phyloP scores from a whole-genome alignment of 192 early-diverging fungal genomes.

The Umbelopsis isabellina region DNA sequence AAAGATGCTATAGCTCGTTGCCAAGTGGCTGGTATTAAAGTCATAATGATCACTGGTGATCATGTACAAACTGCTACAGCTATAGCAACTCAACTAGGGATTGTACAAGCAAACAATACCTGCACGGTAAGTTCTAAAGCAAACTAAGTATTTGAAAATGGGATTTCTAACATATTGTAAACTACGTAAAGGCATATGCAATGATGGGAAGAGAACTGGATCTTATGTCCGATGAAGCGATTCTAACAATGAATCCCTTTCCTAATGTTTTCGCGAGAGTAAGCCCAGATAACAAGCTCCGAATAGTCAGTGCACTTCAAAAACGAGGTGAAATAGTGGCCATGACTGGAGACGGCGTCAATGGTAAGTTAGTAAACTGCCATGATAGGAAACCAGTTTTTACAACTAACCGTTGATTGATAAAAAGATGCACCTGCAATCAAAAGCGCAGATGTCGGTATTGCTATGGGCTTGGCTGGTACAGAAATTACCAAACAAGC shows the following conservation, averaged over 20 bases:
- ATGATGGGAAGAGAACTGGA: constrained; percentile 92
- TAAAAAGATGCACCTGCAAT: constrained; percentile 88
- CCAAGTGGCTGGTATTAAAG: constrained; percentile 91
- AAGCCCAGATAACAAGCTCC: constrained; percentile 95
- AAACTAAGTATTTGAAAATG: too few species aligned
- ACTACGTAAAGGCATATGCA: constrained; percentile 56
- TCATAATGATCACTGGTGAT: constrained; percentile 98
- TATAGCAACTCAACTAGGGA: constrained; percentile 89
- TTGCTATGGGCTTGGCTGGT: constrained; percentile 96
- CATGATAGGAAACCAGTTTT: neutral
- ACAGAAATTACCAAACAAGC: constrained; percentile 99
- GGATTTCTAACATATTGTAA: neutral
- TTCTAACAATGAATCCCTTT: constrained; percentile 80
- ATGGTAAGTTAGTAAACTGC: constrained; percentile 47
- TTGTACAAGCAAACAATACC: constrained; percentile 64
- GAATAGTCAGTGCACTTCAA: constrained; percentile 92
- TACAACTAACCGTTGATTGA: neutral
- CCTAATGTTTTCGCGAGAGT: constrained; percentile 98
- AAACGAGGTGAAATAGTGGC: constrained; percentile 73
- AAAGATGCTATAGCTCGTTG: constrained; percentile 80
- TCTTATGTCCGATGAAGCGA: constrained; percentile 86
- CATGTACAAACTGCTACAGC: constrained; percentile 92
- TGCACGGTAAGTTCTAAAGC: constrained; percentile 47
- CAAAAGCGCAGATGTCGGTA: constrained; percentile 93
- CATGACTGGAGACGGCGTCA: constrained; percentile 98